Evolutionary conservation across 1,284 basidiomycete species (phyloP).

Genomic region (Neolentinus lepideus): DNA sequence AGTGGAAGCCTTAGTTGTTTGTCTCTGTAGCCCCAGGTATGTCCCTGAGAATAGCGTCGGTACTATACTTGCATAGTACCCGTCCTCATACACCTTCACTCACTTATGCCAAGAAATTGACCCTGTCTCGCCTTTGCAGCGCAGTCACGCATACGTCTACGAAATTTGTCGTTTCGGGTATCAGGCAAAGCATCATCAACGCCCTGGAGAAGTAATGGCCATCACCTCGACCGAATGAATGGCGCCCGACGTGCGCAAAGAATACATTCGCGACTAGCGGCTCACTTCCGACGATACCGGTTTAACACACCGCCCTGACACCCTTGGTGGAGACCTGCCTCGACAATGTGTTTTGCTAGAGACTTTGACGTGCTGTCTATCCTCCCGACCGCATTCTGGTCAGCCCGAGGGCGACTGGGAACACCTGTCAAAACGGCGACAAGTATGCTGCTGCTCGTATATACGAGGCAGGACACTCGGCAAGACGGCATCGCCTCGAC

Average conservation of each 20-base stretch:
- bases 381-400: constrained; percentile 8
- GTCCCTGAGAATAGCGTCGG: not conserved
- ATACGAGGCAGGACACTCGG: not conserved
- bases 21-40: not conserved
- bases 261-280: not conserved
- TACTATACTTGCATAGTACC: not conserved
- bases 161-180: not conserved
- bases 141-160: not conserved
- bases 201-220: not conserved
- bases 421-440: not conserved
- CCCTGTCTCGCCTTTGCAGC: not conserved
- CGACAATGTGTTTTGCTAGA: constrained; percentile 7
- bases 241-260: not conserved
- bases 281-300: not conserved
- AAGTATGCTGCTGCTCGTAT: not conserved
- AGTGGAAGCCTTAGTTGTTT: not conserved
- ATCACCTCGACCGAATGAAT: not conserved
- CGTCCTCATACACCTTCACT: not conserved
- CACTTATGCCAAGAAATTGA: not conserved
- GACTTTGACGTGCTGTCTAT: constrained; percentile 7
- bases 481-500: not conserved
- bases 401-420: not conserved
- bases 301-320: not conserved
- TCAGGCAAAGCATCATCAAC: not conserved
- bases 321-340: constrained; percentile 6